These are phyloP conservation scores for Cladosporium sp. DNA, from an alignment of 2,329 filamentous ascomycete species.

Conservation along the genomic window DNA sequence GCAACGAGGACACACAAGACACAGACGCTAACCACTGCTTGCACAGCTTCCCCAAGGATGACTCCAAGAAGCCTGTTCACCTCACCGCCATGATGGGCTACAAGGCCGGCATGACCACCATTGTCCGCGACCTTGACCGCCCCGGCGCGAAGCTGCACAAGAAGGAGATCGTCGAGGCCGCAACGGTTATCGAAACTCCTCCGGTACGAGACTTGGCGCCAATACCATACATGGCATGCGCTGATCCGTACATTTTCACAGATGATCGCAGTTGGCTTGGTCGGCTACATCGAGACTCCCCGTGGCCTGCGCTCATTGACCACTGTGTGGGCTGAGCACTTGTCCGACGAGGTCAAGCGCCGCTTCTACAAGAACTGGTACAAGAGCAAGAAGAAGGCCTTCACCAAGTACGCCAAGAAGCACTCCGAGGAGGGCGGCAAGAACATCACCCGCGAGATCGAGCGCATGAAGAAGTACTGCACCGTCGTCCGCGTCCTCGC, in stretches of 20 bases:
- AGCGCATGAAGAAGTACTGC: slow-evolving; percentile 99
- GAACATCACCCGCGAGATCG: slow-evolving; percentile 92
- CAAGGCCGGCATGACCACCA: slow-evolving; percentile 99
- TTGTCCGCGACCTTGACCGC: slow-evolving; percentile 98
- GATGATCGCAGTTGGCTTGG: slow-evolving; percentile 99
- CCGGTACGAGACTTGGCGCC: slow-evolving; percentile 57
- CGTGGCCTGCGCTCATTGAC: slow-evolving; percentile 98
- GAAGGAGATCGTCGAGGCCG: slow-evolving; percentile 92
- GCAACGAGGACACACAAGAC: background rate
- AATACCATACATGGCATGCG: slow-evolving; percentile 63
- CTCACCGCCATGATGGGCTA: slow-evolving; percentile 97
- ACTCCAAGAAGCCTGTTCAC: slow-evolving; percentile 99
- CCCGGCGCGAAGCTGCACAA: slow-evolving; percentile 99
- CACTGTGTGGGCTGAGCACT: slow-evolving; percentile 98
- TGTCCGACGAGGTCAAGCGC: slow-evolving; percentile 97
- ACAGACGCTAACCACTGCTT: slow-evolving; percentile 5
- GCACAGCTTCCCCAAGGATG: slow-evolving; percentile 96
- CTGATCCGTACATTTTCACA: slow-evolving; percentile 46
- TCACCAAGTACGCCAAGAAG: slow-evolving; percentile 99
- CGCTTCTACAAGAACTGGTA: slow-evolving; percentile 99
- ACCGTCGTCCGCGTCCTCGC: slow-evolving; percentile 97
- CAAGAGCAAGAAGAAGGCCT: slow-evolving; percentile 99
- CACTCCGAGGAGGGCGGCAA: slow-evolving; percentile 89
- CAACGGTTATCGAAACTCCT: slow-evolving; percentile 85
- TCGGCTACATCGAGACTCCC: slow-evolving; percentile 99